Base-by-base conservation (phyloP, 345 rosid species). In the Lepidium sativum region DNA sequence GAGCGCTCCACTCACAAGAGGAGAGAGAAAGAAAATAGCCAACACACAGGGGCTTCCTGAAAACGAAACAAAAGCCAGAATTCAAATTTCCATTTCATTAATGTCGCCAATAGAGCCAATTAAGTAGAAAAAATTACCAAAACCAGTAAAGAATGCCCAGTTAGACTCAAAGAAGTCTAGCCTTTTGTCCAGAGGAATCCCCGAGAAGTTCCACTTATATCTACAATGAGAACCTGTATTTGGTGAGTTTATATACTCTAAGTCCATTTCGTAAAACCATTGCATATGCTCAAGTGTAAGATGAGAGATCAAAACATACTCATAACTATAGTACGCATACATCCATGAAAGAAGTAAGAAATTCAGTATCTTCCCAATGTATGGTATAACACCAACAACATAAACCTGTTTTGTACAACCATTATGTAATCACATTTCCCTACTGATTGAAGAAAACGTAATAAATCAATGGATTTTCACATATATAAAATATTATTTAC, bases 111-210 rank as follows among this genome's bases (percentile, higher is more conserved):
- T 16, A 35, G 31, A 74, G 63, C 27, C 20, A 42, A 52, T 6
- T 13, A 21, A 62, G 60, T 27, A 21, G 10, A 65, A 63, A 65
- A 68, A 37, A 6, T 74, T 90, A 94, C 99, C 99, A 67, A 94
- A 94, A 77, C 99, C 99, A 68, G 96, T 76, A 70, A 94, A 94
- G 69, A 86, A 94, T 1, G 97, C 92, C 99, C 99, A 94, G 68
- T 90, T 94, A 25, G 97, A 79, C 80, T 90, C 82, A 70, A 94
- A 94, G 79, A 79, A 94, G 54, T 88, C 80, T 15, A 94, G 85
- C 70, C 99, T 81, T 74, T 72, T 90, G 68, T 81, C 83, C 63
- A 94, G 77, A 52, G 84, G 63, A 60, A 85, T 84, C 75, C 80
- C 81, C 2, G 87, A 77, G 56, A 85, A 83, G 77, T 90, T 94